These are phyloP conservation scores for Pseudopithomyces maydicus DNA, from an alignment of 2,329 filamentous ascomycete species.

Conservation along the genomic window DNA sequence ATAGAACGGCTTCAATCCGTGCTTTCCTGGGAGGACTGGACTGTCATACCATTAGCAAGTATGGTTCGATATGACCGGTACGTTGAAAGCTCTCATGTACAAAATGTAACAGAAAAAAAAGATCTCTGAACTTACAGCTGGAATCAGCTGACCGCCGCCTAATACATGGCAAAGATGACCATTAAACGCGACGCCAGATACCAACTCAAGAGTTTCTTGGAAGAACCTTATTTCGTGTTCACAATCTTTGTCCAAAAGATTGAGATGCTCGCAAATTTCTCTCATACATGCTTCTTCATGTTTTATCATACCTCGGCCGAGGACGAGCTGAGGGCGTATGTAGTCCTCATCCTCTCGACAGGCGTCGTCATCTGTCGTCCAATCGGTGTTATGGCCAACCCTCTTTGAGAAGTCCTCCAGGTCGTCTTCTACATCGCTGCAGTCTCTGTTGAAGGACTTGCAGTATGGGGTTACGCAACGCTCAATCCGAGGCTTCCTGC, in stretches of 20 bases:
- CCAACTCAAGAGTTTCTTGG: too few species aligned
- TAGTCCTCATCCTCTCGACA: not conserved
- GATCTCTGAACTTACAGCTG: too few species aligned
- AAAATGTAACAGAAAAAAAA: too few species aligned
- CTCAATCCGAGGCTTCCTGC: not conserved
- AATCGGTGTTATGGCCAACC: not conserved
- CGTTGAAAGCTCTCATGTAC: too few species aligned
- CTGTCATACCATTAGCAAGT: too few species aligned
- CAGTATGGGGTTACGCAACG: not conserved
- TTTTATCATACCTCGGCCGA: too few species aligned
- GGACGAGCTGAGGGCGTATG: not conserved
- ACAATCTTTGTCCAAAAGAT: too few species aligned
- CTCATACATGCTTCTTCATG: not conserved
- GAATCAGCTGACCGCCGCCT: too few species aligned
- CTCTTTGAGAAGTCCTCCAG: not conserved
- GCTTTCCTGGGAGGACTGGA: not conserved
- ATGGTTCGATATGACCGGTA: too few species aligned
- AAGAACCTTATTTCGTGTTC: too few species aligned
- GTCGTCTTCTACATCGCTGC: constrained; percentile 3
- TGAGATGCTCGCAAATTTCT: not conserved
- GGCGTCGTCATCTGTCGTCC: constrained; percentile 2
- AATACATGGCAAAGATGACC: too few species aligned
- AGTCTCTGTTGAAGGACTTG: not conserved
- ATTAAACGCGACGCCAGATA: too few species aligned
- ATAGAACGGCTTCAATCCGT: not conserved